Evolutionary conservation across 2,329 filamentous ascomycete species (phyloP).

Genomic region (Salinomyces thailandicus): DNA sequence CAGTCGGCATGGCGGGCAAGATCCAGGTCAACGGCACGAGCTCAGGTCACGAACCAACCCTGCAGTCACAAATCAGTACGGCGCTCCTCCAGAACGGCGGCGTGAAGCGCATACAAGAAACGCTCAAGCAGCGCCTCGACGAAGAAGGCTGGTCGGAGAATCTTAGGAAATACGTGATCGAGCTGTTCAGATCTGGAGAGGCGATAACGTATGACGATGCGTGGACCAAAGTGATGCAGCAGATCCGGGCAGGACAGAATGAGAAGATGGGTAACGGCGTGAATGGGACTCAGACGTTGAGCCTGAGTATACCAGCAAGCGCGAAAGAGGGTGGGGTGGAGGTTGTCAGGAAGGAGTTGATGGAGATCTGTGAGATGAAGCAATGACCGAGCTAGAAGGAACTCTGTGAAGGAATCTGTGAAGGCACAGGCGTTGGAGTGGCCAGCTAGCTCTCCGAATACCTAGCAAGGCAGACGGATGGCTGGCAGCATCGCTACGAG

Average conservation of each 20-base stretch:
- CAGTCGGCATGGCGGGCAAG: conserved; percentile 10
- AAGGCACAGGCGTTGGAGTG: too few species aligned
- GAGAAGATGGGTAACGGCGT: conserved; percentile 19
- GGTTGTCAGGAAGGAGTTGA: conserved; percentile 42
- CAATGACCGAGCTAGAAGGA: too few species aligned
- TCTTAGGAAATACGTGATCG: conserved; percentile 44
- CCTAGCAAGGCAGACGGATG: too few species aligned
- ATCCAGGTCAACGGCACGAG: conserved; percentile 33
- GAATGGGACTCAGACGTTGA: conserved; percentile 7
- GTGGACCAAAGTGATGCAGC: conserved; percentile 42
- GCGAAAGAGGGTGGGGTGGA: conserved; percentile 42
- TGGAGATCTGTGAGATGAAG: conserved; percentile 37
- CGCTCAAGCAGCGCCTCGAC: conserved; percentile 45
- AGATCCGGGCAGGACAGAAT: conserved; percentile 17
- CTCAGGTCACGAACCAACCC: conserved; percentile 27
- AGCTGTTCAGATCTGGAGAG: conserved; percentile 48
- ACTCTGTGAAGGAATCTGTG: too few species aligned
- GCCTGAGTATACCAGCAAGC: conserved; percentile 26
- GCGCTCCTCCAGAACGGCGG: conserved; percentile 39
- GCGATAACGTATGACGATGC: conserved; percentile 48
- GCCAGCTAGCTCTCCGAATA: too few species aligned
- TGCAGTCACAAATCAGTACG: conserved; percentile 33
- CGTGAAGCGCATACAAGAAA: conserved; percentile 46
- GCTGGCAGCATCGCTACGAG: too few species aligned
- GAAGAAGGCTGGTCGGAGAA: conserved; percentile 49